phyloP scores from a whole-genome alignment of 768 basidiomycete genomes.

The Phaeotremella skinneri region DNA sequence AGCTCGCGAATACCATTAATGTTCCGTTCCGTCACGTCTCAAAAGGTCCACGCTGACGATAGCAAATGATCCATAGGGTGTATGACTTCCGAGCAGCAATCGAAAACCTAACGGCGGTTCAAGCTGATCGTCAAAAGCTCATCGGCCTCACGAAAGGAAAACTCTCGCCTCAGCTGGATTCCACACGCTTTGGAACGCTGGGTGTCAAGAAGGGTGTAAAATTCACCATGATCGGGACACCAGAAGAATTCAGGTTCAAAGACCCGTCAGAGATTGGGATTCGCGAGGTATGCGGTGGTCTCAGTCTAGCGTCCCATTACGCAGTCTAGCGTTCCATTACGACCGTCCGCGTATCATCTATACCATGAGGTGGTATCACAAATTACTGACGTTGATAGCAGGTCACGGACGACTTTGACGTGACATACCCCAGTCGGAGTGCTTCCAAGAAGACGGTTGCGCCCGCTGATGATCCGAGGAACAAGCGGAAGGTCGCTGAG shows the following conservation, averaged over 20 bases:
- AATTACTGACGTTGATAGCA: slow-evolving; percentile 61
- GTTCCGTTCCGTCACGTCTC: not conserved
- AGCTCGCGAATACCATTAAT: slow-evolving; percentile 54
- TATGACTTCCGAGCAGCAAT: slow-evolving; percentile 73
- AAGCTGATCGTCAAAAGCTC: slow-evolving; percentile 81
- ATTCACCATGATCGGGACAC: slow-evolving; percentile 82
- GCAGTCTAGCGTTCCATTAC: too few relatives aligned
- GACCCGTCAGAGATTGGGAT: slow-evolving; percentile 63
- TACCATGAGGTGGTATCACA: slow-evolving; percentile 3
- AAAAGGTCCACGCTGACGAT: not conserved
- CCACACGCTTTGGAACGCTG: slow-evolving; percentile 56
- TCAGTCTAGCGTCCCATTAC: not conserved
- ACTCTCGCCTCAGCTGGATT: slow-evolving; percentile 69
- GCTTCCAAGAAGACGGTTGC: slow-evolving; percentile 59
- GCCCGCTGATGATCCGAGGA: slow-evolving; percentile 73
- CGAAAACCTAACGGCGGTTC: slow-evolving; percentile 70
- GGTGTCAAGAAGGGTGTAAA: slow-evolving; percentile 57
- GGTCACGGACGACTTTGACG: slow-evolving; percentile 71
- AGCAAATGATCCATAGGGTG: slow-evolving; percentile 57
- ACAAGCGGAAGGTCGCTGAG: slow-evolving; percentile 75
- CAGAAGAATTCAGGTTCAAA: slow-evolving; percentile 79
- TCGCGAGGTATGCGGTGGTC: slow-evolving; percentile 18
- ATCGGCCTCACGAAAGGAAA: slow-evolving; percentile 70
- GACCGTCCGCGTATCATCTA: too few relatives aligned
- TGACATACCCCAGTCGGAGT: slow-evolving; percentile 63